Percentiles rank a stretch among this genome's conserved stretches.
Evolutionary conservation across 306 rosid species (phyloP).

Genomic region (Malus orientalis): DNA sequence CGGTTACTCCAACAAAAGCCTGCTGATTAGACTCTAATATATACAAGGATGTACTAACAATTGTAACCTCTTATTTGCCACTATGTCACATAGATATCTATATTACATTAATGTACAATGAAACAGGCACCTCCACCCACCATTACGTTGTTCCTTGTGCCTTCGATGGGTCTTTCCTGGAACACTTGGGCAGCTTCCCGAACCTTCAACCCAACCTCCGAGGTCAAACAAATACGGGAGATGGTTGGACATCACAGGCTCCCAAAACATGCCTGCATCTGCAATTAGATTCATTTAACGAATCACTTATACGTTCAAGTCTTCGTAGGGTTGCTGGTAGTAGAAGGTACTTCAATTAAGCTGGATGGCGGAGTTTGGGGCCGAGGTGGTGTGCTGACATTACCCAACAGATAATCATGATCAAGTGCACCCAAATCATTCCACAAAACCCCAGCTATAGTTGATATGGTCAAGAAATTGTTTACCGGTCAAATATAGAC

Average conservation of each 20-base stretch:
- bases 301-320: conserved; percentile 27
- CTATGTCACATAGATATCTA: conserved; percentile 23
- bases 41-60: conserved; percentile 34
- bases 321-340: conserved; percentile 32
- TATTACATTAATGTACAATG: conserved; percentile 55
- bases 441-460: conserved; percentile 72
- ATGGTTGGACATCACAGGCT: conserved; percentile 43
- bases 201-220: conserved; percentile 50
- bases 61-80: conserved; percentile 20
- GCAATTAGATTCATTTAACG: conserved; percentile 12
- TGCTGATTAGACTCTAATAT: conserved; percentile 13
- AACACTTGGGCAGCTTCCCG: conserved; percentile 15
- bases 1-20: conserved; percentile 13
- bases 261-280: conserved; percentile 15
- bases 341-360: conserved; percentile 39
- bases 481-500: not conserved
- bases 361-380: conserved; percentile 41
- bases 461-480: conserved; percentile 27
- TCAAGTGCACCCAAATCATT: conserved; percentile 44
- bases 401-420: conserved; percentile 46
- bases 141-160: conserved; percentile 15
- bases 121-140: conserved; percentile 23
- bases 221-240: conserved; percentile 11
- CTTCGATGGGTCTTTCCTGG: not conserved
- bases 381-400: conserved; percentile 19